These are phyloP conservation scores for Lecanicillium sp. DNA, from an alignment of 2,329 filamentous ascomycete species.

Conservation along the genomic window DNA sequence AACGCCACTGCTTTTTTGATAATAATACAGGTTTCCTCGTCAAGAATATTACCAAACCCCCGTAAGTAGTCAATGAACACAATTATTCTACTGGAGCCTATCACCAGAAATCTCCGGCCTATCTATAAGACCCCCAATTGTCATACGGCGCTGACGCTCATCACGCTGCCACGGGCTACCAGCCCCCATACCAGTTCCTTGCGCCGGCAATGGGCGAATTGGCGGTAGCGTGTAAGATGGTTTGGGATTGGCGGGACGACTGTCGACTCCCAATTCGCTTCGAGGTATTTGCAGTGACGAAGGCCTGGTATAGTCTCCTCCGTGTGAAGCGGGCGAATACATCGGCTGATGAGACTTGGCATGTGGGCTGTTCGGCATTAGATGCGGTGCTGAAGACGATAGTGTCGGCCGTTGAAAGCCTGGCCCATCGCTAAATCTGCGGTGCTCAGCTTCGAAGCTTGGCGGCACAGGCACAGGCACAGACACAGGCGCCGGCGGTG, in stretches of 20 bases:
- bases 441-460: conserved; percentile 37
- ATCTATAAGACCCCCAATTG: conserved; percentile 9
- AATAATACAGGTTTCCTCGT: too few species aligned
- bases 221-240: conserved; percentile 38
- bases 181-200: conserved; percentile 2
- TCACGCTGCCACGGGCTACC: conserved; percentile 1
- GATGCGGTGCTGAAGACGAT: not conserved
- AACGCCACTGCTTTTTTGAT: too few species aligned
- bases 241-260: conserved; percentile 23
- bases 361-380: not conserved
- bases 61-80: too few species aligned
- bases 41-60: too few species aligned
- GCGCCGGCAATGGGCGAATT: conserved; percentile 32
- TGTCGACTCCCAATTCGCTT: conserved; percentile 29
- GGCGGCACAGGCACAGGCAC: conserved; percentile 36
- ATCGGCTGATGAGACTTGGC: conserved; percentile 5
- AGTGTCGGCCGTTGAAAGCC: not conserved
- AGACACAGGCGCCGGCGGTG: conserved; percentile 36
- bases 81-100: too few species aligned
- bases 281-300: conserved; percentile 46
- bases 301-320: conserved; percentile 34
- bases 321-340: conserved; percentile 37
- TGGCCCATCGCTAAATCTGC: conserved; percentile 28
- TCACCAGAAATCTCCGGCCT: conserved; percentile 1
- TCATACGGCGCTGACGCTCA: conserved; percentile 1